Base-by-base conservation (phyloP, 2,329 filamentous ascomycete genomes). In the Aschersonia sp. region DNA sequence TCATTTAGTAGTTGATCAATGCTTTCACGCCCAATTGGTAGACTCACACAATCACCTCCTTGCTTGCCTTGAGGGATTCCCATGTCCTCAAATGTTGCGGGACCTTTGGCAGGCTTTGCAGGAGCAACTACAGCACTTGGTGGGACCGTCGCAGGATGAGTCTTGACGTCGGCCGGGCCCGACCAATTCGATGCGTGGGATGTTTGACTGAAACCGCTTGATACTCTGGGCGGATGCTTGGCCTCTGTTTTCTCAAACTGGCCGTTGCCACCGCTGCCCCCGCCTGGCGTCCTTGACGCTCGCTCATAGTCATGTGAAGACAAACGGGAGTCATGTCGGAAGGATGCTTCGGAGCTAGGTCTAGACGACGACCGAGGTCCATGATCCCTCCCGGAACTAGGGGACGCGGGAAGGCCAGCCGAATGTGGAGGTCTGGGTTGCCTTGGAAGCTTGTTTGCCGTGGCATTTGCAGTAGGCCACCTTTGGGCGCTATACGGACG, bases 21-120 rank as follows among this genome's bases (percentile, higher is more conserved):
- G 12, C 8, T 37, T 37, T 12, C 11, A 30, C 22, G 14, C 14
- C 9, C 9, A 30, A 29, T 33, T 22, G 35, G 40, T 44, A 50
- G 22, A 74, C 76, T 75, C 79, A 96, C 89, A 71, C 90, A 98
- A 66, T 97, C 89, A 55, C 78, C 78, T n/a, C 95, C 86, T 52
- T 82, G 76, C 65, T 92, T 89, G 44, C 75, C 81, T 57, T 81
- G 76, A 6, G 88, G 87, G 56, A 98, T 90, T 40, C 92, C 92
- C 92, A 98, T 98, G 61, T 94, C 89, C 61, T 96, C 90, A 63
- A 98, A 98, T 0, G 92, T 97, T 57, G 92, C 87, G 1, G 92
- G 90, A 9, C 90, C 92, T 60, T 88, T 86, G 45, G 68, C 66
- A 4, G 65, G 62, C n/a, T 65, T 63, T 42, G 63, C 56, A n/a